Conservation (phyloP, 305 asterid genomes). For the Rubia balearica region DNA sequence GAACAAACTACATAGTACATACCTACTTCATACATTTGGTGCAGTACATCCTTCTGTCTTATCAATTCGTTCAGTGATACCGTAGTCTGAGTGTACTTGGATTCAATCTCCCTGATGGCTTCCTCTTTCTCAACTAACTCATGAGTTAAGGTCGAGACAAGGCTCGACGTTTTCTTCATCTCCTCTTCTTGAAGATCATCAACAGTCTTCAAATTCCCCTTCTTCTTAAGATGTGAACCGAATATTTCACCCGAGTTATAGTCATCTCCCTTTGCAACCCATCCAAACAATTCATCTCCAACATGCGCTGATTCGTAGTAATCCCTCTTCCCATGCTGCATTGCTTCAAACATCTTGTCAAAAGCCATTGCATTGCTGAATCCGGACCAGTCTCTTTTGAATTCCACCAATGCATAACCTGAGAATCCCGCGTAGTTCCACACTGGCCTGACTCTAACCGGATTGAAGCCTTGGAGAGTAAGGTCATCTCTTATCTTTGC, state of each 20-base stretch:
- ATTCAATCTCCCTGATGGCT: constrained; percentile 37
- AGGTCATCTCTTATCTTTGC: constrained; percentile 37
- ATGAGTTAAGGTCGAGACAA: constrained; percentile 31
- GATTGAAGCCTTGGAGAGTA: constrained; percentile 34
- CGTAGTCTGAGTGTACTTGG: constrained; percentile 43
- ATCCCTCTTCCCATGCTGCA: constrained; percentile 39
- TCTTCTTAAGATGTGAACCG: constrained; percentile 48
- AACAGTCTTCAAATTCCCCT: constrained; percentile 57
- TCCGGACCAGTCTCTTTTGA: constrained; percentile 40
- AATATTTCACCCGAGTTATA: constrained; percentile 26
- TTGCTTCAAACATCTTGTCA: constrained; percentile 46
- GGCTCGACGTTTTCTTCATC: constrained; percentile 38
- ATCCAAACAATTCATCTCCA: constrained; percentile 39
- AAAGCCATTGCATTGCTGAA: constrained; percentile 47
- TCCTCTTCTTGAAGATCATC: constrained; percentile 45
- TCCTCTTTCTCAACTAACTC: constrained; percentile 27
- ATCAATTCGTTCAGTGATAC: constrained; percentile 28
- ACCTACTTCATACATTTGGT: constrained; percentile 42
- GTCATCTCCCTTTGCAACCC: constrained; percentile 71
- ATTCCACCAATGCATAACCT: constrained; percentile 50
- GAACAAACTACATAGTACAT: constrained; percentile 25
- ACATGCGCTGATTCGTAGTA: constrained; percentile 15
- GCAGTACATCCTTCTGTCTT: constrained; percentile 36
- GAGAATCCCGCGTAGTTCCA: constrained; percentile 47
- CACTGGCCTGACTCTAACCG: constrained; percentile 36